Base-by-base conservation (phyloP, 75 land plant species). In the Pseudotsuga menziesii region DNA sequence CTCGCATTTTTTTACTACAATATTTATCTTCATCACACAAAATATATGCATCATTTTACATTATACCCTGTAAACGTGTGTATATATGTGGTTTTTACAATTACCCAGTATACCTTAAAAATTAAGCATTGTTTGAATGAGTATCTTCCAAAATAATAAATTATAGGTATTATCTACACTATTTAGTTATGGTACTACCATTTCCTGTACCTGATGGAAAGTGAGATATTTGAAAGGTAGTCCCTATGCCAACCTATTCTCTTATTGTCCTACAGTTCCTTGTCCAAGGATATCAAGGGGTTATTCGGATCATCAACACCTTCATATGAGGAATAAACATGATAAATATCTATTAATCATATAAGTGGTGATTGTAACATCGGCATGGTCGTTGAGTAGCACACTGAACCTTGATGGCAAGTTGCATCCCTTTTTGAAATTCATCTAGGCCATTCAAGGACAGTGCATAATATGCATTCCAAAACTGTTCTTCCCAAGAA, bases 241-340 rank as follows among this genome's bases (percentile, higher is more conserved):
- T 89, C 93, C 17, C 78, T 82, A 62, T 94, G 92, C 35, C 78
- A 94, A 16, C 73, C 39, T 44, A 94, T 90, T 74, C 98, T 85
- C 73, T 85, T 86, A 17, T 80, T 81, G 82, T 94, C 98, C 8
- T 86, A 72, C 35, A 94, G 75, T 44, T 86, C 80, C 54, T 88
- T 80, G 6, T 83, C 75, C 41, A 83, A 36, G 8, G 77, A 44
- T 56, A 75, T 73, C 54, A 78, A 83, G 3, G 72, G 79, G 25
- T 61, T 79, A 75, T 93, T 85, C 61, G 76, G 69, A 74, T 96
- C 98, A 82, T 95, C 98, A 90, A 95, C 85, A 0, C 98, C 98
- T 95, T 90, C 73, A 73, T 41, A 36, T 36, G 17, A 20, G 32
- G 32, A 70, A 9, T 35, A 62, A 81, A 48, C 12, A 48, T 2